A percentile compares a stretch with the other conserved stretches of the same genome.
Evolutionary conservation across 1,284 basidiomycete species (phyloP).

Genomic region (Leccinum subrobustum): DNA sequence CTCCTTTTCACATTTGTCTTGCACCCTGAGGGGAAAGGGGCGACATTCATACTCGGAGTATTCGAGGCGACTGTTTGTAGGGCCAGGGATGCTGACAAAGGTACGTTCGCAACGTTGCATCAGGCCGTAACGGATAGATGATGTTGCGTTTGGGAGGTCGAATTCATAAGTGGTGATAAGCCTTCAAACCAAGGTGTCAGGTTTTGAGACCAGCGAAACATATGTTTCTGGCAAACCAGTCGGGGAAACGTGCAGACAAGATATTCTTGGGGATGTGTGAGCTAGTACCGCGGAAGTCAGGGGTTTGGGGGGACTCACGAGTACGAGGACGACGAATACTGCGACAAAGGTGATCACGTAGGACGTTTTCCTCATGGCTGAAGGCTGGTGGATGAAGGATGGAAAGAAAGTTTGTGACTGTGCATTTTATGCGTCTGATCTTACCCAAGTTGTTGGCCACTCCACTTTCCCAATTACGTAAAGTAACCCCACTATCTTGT

Average conservation of each 20-base stretch:
- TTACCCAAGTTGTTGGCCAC: not conserved
- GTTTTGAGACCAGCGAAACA: constrained; percentile 11
- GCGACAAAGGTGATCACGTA: constrained; percentile 60
- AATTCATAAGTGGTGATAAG: constrained; percentile 51
- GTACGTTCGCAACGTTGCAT: constrained; percentile 54
- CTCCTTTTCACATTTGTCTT: constrained; percentile 62
- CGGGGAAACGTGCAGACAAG: constrained; percentile 52
- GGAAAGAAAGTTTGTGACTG: not conserved
- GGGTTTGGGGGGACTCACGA: constrained; percentile 44
- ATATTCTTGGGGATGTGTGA: constrained; percentile 46
- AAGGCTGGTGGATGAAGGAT: not conserved
- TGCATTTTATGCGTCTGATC: not conserved
- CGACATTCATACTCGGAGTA: constrained; percentile 63
- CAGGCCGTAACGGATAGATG: constrained; percentile 60
- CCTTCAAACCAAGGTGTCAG: constrained; percentile 43
- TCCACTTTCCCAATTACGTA: constrained; percentile 7
- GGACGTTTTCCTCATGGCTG: constrained; percentile 62
- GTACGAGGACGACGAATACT: constrained; percentile 46
- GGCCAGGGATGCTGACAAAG: constrained; percentile 47
- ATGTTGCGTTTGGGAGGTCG: constrained; percentile 46
- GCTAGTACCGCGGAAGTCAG: not conserved
- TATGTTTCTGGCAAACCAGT: constrained; percentile 53
- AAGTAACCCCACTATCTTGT: constrained; percentile 10
- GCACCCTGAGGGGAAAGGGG: constrained; percentile 57
- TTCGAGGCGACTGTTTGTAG: constrained; percentile 42